Base-by-base conservation (phyloP, 1,284 basidiomycete species). In the Irpex sp. region DNA sequence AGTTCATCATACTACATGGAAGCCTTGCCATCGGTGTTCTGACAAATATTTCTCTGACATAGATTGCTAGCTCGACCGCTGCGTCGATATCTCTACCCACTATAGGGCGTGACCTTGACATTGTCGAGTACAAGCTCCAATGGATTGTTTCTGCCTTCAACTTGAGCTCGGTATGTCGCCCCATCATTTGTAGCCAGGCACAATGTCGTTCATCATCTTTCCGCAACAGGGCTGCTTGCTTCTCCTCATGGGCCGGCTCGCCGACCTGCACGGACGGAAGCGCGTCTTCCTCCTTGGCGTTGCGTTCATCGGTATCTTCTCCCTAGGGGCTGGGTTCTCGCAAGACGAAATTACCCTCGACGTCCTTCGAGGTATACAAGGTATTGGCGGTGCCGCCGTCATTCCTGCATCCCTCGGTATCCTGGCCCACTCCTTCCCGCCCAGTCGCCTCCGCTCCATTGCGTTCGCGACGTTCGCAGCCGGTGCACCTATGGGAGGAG, bases 401-500 rank as follows among this genome's bases (percentile, higher is more conserved):
- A 82, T 91, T 13, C 91, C 90, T 3, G 83, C 90, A 15, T 81
- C 84, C 21, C 78, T 94, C 17, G 92, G 93, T 1, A 93, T 92
- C 61, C 81, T 94, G 19, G 92, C 92, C 0, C 81, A 88, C 43
- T 78, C 86, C 0, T 94, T 94, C 70, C 88, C 89, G 2, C 85
- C 87, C 0, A 85, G 87, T 0, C 79, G 79, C 6, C 80, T 86
- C 1, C 83, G 93, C 4, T 86, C 89, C 0, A 75, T 85, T 0
- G 92, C 92, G 0, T 94, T 94, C 67, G 85, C 92, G 0, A 87
- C 87, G 0, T 94, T 93, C 65, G 80, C 86, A 3, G 84, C 92
- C 0, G 93, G 94, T 15, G 92, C 91, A 3, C 93, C 94, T 0
- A 74, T 95, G 0, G 94, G 93, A 0, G 88, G 82, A 0, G 87